phyloP scores from a whole-genome alignment of 2,329 filamentous ascomycete species.

The Arthrinium puccinioides region DNA sequence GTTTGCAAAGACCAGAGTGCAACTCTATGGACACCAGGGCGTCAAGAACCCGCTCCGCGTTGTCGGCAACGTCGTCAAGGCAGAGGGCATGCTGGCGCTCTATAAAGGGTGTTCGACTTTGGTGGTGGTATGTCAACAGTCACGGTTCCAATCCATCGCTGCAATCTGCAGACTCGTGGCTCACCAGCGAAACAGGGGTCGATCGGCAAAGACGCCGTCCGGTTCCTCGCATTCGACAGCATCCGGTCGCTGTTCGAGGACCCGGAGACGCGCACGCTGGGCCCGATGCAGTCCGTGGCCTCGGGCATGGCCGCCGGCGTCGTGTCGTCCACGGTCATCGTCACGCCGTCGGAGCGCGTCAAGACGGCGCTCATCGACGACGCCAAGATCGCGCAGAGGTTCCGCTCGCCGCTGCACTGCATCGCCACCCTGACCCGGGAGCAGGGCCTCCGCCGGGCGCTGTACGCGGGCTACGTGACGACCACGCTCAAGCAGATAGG shows the following conservation, averaged over 20 bases:
- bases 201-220: constrained; percentile 54
- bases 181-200: constrained; percentile 32
- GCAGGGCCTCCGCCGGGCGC: constrained; percentile 40
- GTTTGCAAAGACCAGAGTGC: constrained; percentile 56
- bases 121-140: constrained; percentile 31
- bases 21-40: constrained; percentile 34
- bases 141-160: no score
- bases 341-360: constrained; percentile 56
- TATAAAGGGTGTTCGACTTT: constrained; percentile 51
- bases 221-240: constrained; percentile 56
- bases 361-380: constrained; percentile 61
- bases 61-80: constrained; percentile 44
- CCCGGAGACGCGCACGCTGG: constrained; percentile 43
- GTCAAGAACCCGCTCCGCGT: constrained; percentile 48
- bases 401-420: constrained; percentile 43
- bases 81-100: constrained; percentile 47
- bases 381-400: constrained; percentile 28
- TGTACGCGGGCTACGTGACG: constrained; percentile 52
- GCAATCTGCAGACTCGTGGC: neutral
- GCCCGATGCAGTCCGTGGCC: constrained; percentile 43
- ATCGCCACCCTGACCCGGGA: constrained; percentile 39
- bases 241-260: constrained; percentile 49
- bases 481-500: constrained; percentile 57
- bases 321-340: constrained; percentile 47
- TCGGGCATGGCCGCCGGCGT: constrained; percentile 54